Evolutionary conservation across 805 yeast species (phyloP), one percentile per base, ranked within the genome.

Genomic region (Pichia cephalocereana): DNA sequence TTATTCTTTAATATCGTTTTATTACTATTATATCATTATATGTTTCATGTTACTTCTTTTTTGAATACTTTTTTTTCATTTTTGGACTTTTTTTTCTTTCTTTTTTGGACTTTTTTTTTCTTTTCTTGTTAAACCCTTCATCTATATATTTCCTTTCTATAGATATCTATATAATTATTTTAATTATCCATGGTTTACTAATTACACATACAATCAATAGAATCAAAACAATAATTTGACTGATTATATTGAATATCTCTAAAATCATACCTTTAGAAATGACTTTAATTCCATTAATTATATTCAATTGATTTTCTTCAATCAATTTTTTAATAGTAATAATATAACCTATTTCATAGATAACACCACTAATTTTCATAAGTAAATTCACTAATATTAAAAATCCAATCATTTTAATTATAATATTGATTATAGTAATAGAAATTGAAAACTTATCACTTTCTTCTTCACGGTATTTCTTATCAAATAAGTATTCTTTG

Each of bases 201-300:
- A 41, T 15, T 27, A 49, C 26, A 31, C 40, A 37, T 30, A 42
- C 6, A 11, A 26, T 31, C 32, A 50, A 43, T 5, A 38, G 2
- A 23, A 56, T 14, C 51, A 48, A 38, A 54, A 36, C n/a, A 41
- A 30, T 31, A 40, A 52, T 8, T 53, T 53, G 46, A n/a, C 49
- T 38, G 8, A 54, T 51, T 14, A 52, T 53, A 36, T 50, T 54
- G 17, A 53, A 14, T 37, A 60, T 32, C 8, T 50, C 53, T 26
- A 52, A 8, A 2, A 40, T 26, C 15, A 17, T n/a, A 8, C 53
- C 53, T 2, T 60, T 59, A 8, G 60, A 51, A 7, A 55, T 18
- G 31, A 46, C 11, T 36, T 36, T 44, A 14, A 50, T 36, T 23
- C 50, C 52, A 32, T 44, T 43, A 23, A 50, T 41, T 3, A 50